These are phyloP conservation scores for Pythium aphanidermatum DNA, from an alignment of 352 stramenopile genomes.

Conservation along the genomic window DNA sequence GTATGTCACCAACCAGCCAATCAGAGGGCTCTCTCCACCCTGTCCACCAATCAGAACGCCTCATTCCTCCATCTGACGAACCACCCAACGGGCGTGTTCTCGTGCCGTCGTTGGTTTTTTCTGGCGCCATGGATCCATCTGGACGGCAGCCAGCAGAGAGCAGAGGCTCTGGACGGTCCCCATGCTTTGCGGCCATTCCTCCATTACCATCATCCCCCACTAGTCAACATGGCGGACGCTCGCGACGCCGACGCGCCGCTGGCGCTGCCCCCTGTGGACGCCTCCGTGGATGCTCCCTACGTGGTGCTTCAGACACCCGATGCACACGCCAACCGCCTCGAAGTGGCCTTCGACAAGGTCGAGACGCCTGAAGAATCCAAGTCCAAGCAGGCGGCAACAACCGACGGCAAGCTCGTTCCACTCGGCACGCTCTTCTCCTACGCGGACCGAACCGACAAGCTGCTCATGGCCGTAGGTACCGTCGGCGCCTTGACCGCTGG, in stretches of 20 bases:
- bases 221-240: background rate
- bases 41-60: conserved; percentile 2
- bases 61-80: background rate
- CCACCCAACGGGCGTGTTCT: too few species aligned
- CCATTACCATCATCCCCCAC: too few species aligned
- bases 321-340: conserved; percentile 1
- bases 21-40: background rate
- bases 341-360: conserved; percentile 2
- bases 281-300: too few species aligned
- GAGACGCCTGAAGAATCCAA: background rate
- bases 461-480: conserved; percentile 27
- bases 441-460: conserved; percentile 21
- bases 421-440: conserved; percentile 25
- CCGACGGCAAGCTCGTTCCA: conserved; percentile 14
- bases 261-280: background rate
- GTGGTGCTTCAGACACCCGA: conserved; percentile 9
- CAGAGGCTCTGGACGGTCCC: too few species aligned
- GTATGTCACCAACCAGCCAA: too few species aligned
- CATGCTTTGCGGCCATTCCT: too few species aligned
- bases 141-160: too few species aligned
- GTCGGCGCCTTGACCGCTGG: conserved; percentile 16
- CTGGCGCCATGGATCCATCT: too few species aligned
- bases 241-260: background rate
- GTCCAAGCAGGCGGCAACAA: background rate
- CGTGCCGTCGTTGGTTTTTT: too few species aligned